Evolutionary conservation across 2,329 filamentous ascomycete genomes (phyloP).

Genomic region (Fusarium tupiense): DNA sequence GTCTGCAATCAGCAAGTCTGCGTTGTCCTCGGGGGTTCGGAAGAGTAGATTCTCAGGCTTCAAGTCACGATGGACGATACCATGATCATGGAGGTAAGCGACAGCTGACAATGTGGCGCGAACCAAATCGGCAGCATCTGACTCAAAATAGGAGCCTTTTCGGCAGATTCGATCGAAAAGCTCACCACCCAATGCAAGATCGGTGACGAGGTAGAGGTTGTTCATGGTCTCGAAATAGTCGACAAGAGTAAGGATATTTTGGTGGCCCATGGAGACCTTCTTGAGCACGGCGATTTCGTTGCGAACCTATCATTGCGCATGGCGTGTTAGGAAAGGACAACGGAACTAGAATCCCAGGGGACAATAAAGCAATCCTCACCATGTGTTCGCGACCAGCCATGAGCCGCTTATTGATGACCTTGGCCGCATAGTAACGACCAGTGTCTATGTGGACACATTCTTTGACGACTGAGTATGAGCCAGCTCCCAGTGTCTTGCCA

Average conservation of each 20-base stretch:
- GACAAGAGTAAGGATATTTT: conserved; percentile 96
- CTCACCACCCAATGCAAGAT: conserved; percentile 94
- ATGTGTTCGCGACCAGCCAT: conserved; percentile 99
- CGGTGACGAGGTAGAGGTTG: conserved; percentile 97
- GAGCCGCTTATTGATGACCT: conserved; percentile 98
- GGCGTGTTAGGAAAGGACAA: conserved; percentile 18
- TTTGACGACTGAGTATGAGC: conserved; percentile 98
- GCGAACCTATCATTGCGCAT: conserved; percentile 70
- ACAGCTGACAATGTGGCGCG: conserved; percentile 96
- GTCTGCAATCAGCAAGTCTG: conserved; percentile 95
- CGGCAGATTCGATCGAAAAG: conserved; percentile 98
- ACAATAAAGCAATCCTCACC: conserved; percentile 62
- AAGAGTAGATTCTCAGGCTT: conserved; percentile 98
- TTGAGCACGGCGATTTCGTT: conserved; percentile 99
- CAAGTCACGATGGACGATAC: conserved; percentile 96
- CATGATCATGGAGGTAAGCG: conserved; percentile 97
- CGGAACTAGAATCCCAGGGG: not conserved
- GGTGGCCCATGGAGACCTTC: conserved; percentile 98
- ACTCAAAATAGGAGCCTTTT: conserved; percentile 98
- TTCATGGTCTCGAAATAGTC: conserved; percentile 99
- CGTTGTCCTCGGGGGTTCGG: conserved; percentile 96
- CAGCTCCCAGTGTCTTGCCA: conserved; percentile 94
- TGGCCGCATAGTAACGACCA: conserved; percentile 96
- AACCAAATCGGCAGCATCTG: conserved; percentile 94
- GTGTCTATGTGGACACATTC: conserved; percentile 99